Evolutionary conservation across 495 filamentous ascomycete genomes (phyloP), one percentile per base, ranked within the genome.

Genomic region (Aspergillus coremiiformis): DNA sequence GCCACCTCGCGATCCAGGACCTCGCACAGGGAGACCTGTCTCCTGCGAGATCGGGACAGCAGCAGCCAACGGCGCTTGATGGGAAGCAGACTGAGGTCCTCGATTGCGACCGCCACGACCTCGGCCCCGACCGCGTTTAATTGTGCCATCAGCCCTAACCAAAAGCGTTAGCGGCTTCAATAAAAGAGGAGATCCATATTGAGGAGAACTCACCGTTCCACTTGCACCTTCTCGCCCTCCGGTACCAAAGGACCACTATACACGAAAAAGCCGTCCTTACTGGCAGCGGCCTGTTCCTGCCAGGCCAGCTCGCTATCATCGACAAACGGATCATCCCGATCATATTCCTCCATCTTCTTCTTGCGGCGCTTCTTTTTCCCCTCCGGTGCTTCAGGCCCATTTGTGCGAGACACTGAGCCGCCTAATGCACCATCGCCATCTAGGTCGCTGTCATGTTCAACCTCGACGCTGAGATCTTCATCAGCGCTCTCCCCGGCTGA

Each of bases 271-370:
- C 89, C 86, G 71, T 97, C 94, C 57, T 90, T 87, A 49, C 87
- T 92, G 19, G 90, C 90, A 15, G 90, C 89, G 19, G 93, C 92
- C 65, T 92, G 87, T 67, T 95, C 89, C 70, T 97, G 90, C 90
- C 91, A 98, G 7, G 92, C 79, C 71, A 96, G 62, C 62, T 98
- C 93, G 12, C 89, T 92, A 67, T 98, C 93, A 63, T 98, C 93
- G 49, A 98, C 92, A 65, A 98, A 98, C 29, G 90, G 92, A 62
- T 98, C 93, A 47, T 93, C 89, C 56, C 89, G 89, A 68, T 96
- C 90, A 61, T 98, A 98, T 54, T 95, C 87, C 59, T 98, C 93
- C 55, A 91, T 85, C 71, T 93, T 95, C 77, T 84, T 86, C 71
- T 84, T 87, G 39, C 94, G 75, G 22, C 73, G 73, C 30, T 81